phyloP scores from a whole-genome alignment of 495 filamentous ascomycete genomes.

The Penicillium bialowiezense region DNA sequence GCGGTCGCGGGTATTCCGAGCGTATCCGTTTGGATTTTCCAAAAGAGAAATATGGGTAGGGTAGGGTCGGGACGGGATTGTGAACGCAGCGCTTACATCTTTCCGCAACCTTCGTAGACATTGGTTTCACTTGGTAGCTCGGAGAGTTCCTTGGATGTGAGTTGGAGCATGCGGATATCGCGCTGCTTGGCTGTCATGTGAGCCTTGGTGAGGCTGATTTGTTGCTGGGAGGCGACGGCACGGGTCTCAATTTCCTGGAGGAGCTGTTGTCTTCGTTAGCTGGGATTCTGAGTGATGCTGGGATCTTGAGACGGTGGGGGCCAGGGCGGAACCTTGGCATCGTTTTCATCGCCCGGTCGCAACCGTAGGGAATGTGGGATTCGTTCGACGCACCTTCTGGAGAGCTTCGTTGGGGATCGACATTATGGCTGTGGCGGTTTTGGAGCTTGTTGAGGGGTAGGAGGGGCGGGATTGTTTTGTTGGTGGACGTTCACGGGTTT shows the following conservation, averaged over 20 bases:
- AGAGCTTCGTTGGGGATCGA: conserved; percentile 94
- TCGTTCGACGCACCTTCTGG: conserved; percentile 83
- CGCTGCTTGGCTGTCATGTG: conserved; percentile 85
- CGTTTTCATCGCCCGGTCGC: too few relatives aligned
- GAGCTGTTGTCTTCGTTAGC: conserved; percentile 51
- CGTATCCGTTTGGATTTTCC: too few relatives aligned
- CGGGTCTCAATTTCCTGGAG: conserved; percentile 92
- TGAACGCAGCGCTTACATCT: conserved; percentile 67
- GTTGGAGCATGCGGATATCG: conserved; percentile 82
- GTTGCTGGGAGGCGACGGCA: conserved; percentile 82
- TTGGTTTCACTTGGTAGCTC: conserved; percentile 74
- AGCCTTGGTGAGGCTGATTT: conserved; percentile 81
- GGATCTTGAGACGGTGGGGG: too few relatives aligned
- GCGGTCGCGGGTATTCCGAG: too few relatives aligned
- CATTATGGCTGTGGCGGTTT: conserved; percentile 53
- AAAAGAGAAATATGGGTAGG: too few relatives aligned
- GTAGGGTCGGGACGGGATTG: too few relatives aligned
- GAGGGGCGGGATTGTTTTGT: conserved; percentile 9
- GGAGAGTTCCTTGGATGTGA: conserved; percentile 80
- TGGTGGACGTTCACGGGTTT: not conserved
- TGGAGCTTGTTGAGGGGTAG: conserved; percentile 11
- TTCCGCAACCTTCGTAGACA: conserved; percentile 92
- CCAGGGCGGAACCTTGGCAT: too few relatives aligned
- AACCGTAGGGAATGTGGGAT: too few relatives aligned
- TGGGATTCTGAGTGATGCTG: not conserved